Percentiles rank a stretch among this genome's conserved stretches.
Evolutionary conservation across 1,284 basidiomycete species (phyloP).

Genomic region (Jaminaea rosea): DNA sequence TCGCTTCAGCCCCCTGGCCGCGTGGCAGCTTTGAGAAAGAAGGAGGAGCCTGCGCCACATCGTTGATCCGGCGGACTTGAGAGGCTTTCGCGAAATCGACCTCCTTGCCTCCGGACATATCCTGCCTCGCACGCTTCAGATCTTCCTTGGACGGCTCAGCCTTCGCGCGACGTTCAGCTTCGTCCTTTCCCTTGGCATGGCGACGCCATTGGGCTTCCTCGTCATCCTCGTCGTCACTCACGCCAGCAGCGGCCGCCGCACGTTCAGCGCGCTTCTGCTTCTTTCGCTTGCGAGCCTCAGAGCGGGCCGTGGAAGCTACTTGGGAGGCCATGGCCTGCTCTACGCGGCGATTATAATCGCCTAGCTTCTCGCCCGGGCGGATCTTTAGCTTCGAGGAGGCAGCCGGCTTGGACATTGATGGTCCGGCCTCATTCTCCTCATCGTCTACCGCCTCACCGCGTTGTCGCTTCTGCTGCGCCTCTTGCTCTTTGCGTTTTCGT

Average conservation of each 20-base stretch:
- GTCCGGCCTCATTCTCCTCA: constrained; percentile 1
- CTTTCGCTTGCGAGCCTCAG: background rate
- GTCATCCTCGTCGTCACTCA: background rate
- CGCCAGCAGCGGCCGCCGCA: background rate
- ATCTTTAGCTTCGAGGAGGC: constrained; percentile 19
- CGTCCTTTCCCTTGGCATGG: background rate
- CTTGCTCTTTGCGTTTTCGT: constrained; percentile 14
- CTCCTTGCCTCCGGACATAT: constrained; percentile 1
- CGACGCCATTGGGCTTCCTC: background rate
- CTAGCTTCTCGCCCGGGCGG: constrained; percentile 35
- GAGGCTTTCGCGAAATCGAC: background rate
- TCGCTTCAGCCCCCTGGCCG: constrained; percentile 22
- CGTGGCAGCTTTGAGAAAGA: constrained; percentile 28
- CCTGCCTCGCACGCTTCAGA: constrained; percentile 20
- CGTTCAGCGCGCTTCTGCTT: constrained; percentile 1
- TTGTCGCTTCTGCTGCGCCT: constrained; percentile 2
- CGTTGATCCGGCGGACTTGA: constrained; percentile 15
- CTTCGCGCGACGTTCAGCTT: background rate
- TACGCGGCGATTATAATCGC: constrained; percentile 38
- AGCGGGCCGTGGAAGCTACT: constrained; percentile 6
- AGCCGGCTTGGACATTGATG: constrained; percentile 7
- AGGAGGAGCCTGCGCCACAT: constrained; percentile 35
- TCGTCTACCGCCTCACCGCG: background rate
- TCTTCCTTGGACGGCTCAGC: constrained; percentile 17
- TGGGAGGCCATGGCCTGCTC: constrained; percentile 30